Base-by-base conservation (phyloP, 2,329 filamentous ascomycete genomes). In the Periglandula ipomoeae region DNA sequence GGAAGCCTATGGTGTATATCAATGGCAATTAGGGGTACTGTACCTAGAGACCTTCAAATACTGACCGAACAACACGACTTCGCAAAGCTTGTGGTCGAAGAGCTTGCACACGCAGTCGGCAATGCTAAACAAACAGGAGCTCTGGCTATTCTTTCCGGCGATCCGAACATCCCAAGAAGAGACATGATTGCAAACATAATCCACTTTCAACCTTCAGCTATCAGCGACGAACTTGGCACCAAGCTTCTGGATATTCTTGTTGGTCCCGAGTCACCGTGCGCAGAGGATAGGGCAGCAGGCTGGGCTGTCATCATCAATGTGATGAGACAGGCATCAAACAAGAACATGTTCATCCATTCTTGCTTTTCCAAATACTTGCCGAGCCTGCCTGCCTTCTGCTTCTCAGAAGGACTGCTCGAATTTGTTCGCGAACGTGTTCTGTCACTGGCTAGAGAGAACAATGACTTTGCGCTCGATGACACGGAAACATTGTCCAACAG, bases 161-260 rank as follows among this genome's bases (percentile, higher is more conserved):
- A 58, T 44, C 69, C 65, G 52, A 83, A 72, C 54, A 62, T 58
- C 55, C 79, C 70, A 50, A 82, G 72, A 50, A 79, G 74, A 53
- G 81, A 77, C 47, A 74, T 81, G 40, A 75, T 81, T 46, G 68
- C 65, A 47, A 69, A 66, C 39, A 72, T 89, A 34, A 76, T 91
- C 30, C 66, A 69, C 30, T 69, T 80, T 46, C 76, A 79, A n/a
- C 75, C 84, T 1, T 68, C 74, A 8, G 76, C 79, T 0, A 76
- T 95, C 42, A 75, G 79, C 0, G 59, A 71, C 3, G 76, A 84
- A 1, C 70, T 87, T 4, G 82, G 84, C 15, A 69, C 72, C 38
- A 71, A 70, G 11, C 72, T 95, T 2, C 95, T 88, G 87, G 72
- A 84, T 49, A 70, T 84, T 35, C 71, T 93, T 23, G 80, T 95